Conservation (phyloP, 2,329 filamentous ascomycete genomes). For the Arthrobotrys pseudoclavata region DNA sequence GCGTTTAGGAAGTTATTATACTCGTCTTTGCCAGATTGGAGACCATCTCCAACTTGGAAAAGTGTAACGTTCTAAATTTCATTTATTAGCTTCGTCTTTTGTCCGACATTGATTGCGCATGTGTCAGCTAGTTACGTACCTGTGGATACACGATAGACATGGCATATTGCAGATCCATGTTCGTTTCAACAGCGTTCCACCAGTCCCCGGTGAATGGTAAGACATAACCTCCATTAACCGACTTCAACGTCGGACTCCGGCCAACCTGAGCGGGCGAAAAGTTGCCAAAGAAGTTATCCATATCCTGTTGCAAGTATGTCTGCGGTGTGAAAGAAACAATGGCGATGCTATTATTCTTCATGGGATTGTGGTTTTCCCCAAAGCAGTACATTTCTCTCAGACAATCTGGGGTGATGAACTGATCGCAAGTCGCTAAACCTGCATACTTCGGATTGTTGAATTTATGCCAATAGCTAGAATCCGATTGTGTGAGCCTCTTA, state of each 20-base stretch:
- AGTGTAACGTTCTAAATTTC: slow-evolving; percentile 68
- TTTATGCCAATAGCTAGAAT: slow-evolving; percentile 34
- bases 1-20: slow-evolving; percentile 76
- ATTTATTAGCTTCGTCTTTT: slow-evolving; percentile 65
- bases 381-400: slow-evolving; percentile 69
- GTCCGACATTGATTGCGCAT: background rate
- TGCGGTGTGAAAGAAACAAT: slow-evolving; percentile 71
- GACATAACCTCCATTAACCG: slow-evolving; percentile 69
- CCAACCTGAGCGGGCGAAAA: slow-evolving; percentile 68
- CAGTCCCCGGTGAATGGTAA: slow-evolving; percentile 56
- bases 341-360: slow-evolving; percentile 69
- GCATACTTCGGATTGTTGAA: slow-evolving; percentile 45
- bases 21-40: slow-evolving; percentile 74
- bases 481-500: slow-evolving; percentile 36
- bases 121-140: slow-evolving; percentile 68
- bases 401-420: slow-evolving; percentile 73
- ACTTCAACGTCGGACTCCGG: slow-evolving; percentile 68
- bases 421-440: slow-evolving; percentile 67
- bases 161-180: slow-evolving; percentile 73
- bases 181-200: slow-evolving; percentile 71
- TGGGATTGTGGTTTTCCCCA: slow-evolving; percentile 52
- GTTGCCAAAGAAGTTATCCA: slow-evolving; percentile 69
- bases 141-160: slow-evolving; percentile 71
- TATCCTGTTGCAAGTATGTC: slow-evolving; percentile 70
- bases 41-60: slow-evolving; percentile 68